Conservation (phyloP, 306 rosid genomes). For the Heteromeles arbutifolia region DNA sequence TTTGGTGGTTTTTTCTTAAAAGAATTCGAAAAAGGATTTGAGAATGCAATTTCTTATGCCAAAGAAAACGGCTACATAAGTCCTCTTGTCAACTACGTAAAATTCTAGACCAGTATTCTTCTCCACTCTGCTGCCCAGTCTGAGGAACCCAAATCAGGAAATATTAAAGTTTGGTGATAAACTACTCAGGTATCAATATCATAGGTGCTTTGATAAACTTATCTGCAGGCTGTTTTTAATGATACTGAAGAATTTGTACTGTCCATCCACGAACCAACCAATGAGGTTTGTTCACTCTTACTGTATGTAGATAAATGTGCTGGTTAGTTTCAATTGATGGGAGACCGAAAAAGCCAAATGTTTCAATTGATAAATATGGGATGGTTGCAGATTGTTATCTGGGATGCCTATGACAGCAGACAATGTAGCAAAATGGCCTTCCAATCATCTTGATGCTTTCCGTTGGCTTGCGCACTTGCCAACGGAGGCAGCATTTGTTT, state of each 20-base stretch:
- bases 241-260: slow-evolving; percentile 76
- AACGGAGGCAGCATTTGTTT: slow-evolving; percentile 57
- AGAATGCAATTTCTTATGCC: background rate
- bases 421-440: slow-evolving; percentile 76
- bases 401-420: slow-evolving; percentile 93
- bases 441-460: slow-evolving; percentile 78
- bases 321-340: background rate
- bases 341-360: background rate
- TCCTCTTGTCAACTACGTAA: background rate
- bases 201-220: slow-evolving; percentile 2
- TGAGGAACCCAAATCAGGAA: background rate
- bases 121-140: background rate
- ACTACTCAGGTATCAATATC: background rate
- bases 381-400: slow-evolving; percentile 60
- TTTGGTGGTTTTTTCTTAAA: background rate
- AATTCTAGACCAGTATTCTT: background rate
- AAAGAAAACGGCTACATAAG: background rate
- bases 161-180: background rate
- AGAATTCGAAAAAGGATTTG: background rate
- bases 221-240: slow-evolving; percentile 70
- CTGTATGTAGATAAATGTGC: slow-evolving; percentile 3
- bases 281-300: slow-evolving; percentile 58
- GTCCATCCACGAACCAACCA: slow-evolving; percentile 75
- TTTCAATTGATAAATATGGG: slow-evolving; percentile 19
- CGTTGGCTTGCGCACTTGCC: slow-evolving; percentile 95